These are phyloP conservation scores for Hibiscus syriacus DNA, from an alignment of 345 rosid species.

Conservation along the genomic window DNA sequence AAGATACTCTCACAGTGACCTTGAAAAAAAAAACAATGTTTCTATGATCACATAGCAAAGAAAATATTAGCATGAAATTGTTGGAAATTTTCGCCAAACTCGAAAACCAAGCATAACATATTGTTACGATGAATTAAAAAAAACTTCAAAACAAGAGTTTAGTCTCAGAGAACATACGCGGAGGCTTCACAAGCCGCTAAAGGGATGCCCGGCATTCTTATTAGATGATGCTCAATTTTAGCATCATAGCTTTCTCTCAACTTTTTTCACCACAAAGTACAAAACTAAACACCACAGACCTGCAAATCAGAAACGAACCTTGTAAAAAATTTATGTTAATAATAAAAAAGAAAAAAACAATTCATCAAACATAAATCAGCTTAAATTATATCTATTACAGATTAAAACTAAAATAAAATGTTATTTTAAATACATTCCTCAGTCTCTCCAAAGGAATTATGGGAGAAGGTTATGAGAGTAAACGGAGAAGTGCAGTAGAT, in stretches of 20 bases:
- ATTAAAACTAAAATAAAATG: not conserved
- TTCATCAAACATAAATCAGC: not conserved
- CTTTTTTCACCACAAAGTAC: not conserved
- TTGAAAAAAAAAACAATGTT: not conserved
- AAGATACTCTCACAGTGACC: not conserved
- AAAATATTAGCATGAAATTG: not conserved
- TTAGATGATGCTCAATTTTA: constrained; percentile 21
- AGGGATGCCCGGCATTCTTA: constrained; percentile 93
- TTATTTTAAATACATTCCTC: not conserved
- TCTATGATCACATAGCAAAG: not conserved
- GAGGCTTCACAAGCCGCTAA: constrained; percentile 69
- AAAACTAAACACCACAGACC: not conserved
- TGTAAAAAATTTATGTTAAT: not conserved
- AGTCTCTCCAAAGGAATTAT: not conserved
- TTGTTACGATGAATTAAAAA: not conserved
- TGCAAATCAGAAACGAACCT: not conserved
- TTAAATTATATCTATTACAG: not conserved
- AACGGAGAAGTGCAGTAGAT: not conserved
- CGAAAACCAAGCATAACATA: not conserved
- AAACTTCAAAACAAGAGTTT: not conserved
- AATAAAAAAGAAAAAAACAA: not conserved
- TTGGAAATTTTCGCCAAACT: not conserved
- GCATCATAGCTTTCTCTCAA: constrained; percentile 28
- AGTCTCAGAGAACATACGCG: constrained; percentile 40
- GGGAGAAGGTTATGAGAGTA: no score